Evolutionary conservation across 129 eudicot genomes (phyloP), one percentile per base, ranked within the genome.

Genomic region (Flaveria bidentis): DNA sequence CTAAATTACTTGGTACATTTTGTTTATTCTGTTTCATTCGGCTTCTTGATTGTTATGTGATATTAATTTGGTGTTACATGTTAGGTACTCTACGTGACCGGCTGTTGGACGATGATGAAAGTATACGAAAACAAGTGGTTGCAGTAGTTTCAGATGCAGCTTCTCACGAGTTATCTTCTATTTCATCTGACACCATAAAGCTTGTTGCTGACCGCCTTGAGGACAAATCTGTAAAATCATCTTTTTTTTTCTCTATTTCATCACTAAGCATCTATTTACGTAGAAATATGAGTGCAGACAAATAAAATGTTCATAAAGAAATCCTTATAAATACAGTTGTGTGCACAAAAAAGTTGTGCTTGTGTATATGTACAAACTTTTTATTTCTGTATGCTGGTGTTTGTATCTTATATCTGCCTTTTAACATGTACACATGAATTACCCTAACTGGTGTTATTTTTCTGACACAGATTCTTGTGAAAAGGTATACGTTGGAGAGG

Each of bases 31-130:
- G 69, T 79, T 73, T 63, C 46, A 50, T 26, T 39, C 69, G 39
- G 68, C 67, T 69, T 46, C 74, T 17, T 55, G 63, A 58, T 8
- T 75, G 49, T n/a, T 7, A 62, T 49, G 64, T 52, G 41, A 66
- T 51, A 14, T 53, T 62, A 56, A 65, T 77, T 78, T 67, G 72
- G 79, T 22, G 44, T 52, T 23, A 78, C 41, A 12, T 73, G 66
- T 82, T 73, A 94, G 99, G 93, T 87, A 84, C 96, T 16, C 87
- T 94, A 14, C 67, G 85, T 78, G 99, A 94, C 69, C 90, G 90
- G 81, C 80, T 94, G 80, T 71, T 88, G 87, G 99, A 94, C 84
- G 88, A 87, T 42, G 94, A 94, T 76, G 99, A 89, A 87, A 91
- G 86, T 76, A 86, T 94, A 47, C 92, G 99, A 25, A 91, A 89